Evolutionary conservation across 768 basidiomycete species (phyloP).

Genomic region (Exidia glandulosa): DNA sequence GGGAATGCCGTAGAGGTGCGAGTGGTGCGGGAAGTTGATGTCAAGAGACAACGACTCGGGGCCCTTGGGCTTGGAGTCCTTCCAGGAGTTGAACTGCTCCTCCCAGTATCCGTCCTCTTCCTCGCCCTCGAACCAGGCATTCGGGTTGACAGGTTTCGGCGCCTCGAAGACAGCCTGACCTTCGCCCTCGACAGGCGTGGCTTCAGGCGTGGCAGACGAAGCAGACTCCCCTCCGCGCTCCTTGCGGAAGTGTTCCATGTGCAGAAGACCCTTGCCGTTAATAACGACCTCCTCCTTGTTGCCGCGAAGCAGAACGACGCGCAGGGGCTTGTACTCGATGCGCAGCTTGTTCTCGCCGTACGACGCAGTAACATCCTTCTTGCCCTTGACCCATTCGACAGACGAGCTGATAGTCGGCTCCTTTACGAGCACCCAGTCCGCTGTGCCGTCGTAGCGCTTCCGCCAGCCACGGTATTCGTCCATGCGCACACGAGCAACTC

Average conservation of each 20-base stretch:
- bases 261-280: slow-evolving; percentile 81
- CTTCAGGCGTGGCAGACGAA: neutral
- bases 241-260: slow-evolving; percentile 90
- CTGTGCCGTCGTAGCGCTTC: slow-evolving; percentile 86
- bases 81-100: slow-evolving; percentile 78
- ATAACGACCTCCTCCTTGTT: slow-evolving; percentile 80
- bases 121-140: slow-evolving; percentile 80
- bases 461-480: slow-evolving; percentile 72
- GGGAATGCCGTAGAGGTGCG: slow-evolving; percentile 90
- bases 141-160: slow-evolving; percentile 3
- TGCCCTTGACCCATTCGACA: slow-evolving; percentile 54
- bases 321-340: slow-evolving; percentile 66
- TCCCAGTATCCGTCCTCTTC: slow-evolving; percentile 81
- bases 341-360: slow-evolving; percentile 62
- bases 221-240: slow-evolving; percentile 27
- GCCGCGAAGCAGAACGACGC: slow-evolving; percentile 55
- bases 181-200: slow-evolving; percentile 11
- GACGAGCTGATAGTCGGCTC: slow-evolving; percentile 55
- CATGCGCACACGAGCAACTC: slow-evolving; percentile 84
- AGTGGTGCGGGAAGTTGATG: slow-evolving; percentile 84
- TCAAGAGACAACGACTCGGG: slow-evolving; percentile 91
- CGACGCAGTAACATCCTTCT: slow-evolving; percentile 48
- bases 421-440: slow-evolving; percentile 73
- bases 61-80: slow-evolving; percentile 92
- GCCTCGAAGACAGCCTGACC: slow-evolving; percentile 13